phyloP scores from a whole-genome alignment of 164 flowering plant species.

The grape (Vitis vinifera) region ASM3070453v1 NC_081812.1:18351501-18352000 shows the following conservation, averaged over 20 bases:
- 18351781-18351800: neutral
- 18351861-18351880: too few species aligned
- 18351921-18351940: neutral
- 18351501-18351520: constrained; percentile 19
- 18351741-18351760: constrained; percentile 97
- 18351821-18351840: too few species aligned
- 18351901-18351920: neutral
- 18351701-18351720: constrained; percentile 86
- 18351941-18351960: neutral
- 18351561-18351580: constrained; percentile 96
- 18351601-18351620: neutral
- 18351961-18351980: neutral
- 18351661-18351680: constrained; percentile 86
- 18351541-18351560: constrained; percentile 93
- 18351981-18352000: too few species aligned
- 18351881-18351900: neutral
- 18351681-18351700: constrained; percentile 92
- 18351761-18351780: constrained; percentile 78
- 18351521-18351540: constrained; percentile 96
- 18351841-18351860: too few species aligned
- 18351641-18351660: neutral
- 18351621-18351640: neutral
- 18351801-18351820: too few species aligned
- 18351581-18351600: constrained; percentile 87
- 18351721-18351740: constrained; percentile 86